phyloP scores from a whole-genome alignment of 2,329 filamentous ascomycete species.

The Pyricularia sp. region DNA sequence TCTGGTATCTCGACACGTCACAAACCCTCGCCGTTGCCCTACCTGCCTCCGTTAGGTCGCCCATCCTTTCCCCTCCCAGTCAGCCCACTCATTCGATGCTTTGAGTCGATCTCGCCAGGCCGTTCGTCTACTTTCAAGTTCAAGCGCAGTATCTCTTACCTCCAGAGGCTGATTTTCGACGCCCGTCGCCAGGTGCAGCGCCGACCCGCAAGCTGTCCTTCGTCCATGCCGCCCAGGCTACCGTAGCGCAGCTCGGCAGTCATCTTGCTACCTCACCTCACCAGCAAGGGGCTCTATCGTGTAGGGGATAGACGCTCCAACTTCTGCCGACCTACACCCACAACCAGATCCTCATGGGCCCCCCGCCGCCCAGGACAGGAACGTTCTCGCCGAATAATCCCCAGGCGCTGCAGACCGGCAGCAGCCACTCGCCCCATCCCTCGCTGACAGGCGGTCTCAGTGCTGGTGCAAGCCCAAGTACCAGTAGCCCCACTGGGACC shows the following conservation, averaged over 20 bases:
- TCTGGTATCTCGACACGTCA: not conserved
- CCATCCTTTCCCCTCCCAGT: not conserved
- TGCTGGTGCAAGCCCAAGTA: conserved; percentile 52
- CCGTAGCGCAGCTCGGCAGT: conserved; percentile 1
- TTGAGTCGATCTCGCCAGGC: not conserved
- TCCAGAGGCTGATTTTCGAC: not conserved
- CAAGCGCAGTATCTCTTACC: not conserved
- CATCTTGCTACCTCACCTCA: not conserved
- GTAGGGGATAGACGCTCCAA: conserved; percentile 8
- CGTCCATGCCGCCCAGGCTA: conserved; percentile 3
- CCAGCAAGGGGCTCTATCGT: conserved; percentile 6
- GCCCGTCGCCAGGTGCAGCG: not conserved
- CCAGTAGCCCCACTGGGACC: conserved; percentile 51
- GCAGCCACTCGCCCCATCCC: conserved; percentile 45
- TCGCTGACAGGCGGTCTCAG: conserved; percentile 47
- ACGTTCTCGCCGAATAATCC: conserved; percentile 55
- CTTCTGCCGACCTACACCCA: conserved; percentile 5
- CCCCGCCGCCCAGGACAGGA: conserved; percentile 51
- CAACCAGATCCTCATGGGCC: conserved; percentile 36
- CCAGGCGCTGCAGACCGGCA: conserved; percentile 47
- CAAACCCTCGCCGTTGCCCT: not conserved
- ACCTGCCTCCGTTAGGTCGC: not conserved
- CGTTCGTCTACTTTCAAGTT: not conserved
- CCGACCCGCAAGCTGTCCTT: conserved; percentile 1
- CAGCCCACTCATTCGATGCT: not conserved